These are phyloP conservation scores for Alternaria brassicae DNA, from an alignment of 2,329 filamentous ascomycete species.

Conservation along the genomic window DNA sequence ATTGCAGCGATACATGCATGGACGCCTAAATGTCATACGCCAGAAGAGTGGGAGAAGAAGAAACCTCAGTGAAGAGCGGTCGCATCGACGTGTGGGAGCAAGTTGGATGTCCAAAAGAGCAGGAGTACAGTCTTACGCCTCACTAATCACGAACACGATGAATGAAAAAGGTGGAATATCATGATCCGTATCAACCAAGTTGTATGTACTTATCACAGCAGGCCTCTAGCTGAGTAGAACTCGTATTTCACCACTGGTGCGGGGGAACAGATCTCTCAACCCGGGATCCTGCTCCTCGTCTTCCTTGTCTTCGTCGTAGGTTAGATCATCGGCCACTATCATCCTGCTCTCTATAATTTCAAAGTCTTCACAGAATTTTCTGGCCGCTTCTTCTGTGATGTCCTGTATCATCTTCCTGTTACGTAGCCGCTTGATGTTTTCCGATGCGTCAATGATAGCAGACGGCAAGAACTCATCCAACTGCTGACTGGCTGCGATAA, in stretches of 20 bases:
- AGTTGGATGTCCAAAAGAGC: background rate
- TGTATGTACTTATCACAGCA: slow-evolving; percentile 1
- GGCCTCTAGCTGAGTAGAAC: slow-evolving; percentile 64
- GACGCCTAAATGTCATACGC: slow-evolving; percentile 93
- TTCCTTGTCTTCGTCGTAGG: slow-evolving; percentile 43
- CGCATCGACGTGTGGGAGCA: background rate
- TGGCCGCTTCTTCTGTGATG: slow-evolving; percentile 82
- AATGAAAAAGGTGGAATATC: background rate
- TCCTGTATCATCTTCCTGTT: slow-evolving; percentile 74
- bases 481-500: slow-evolving; percentile 74
- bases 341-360: slow-evolving; percentile 71
- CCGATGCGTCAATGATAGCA: slow-evolving; percentile 88
- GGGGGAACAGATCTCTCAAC: slow-evolving; percentile 66
- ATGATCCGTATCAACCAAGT: background rate
- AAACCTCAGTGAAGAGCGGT: slow-evolving; percentile 47
- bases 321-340: slow-evolving; percentile 63
- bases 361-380: slow-evolving; percentile 85
- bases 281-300: slow-evolving; percentile 49
- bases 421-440: slow-evolving; percentile 77
- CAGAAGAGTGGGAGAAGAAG: slow-evolving; percentile 83
- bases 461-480: slow-evolving; percentile 92
- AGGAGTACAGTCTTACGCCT: background rate
- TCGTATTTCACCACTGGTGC: slow-evolving; percentile 69
- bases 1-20: slow-evolving; percentile 93
- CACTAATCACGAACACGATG: background rate